Percentiles rank a stretch among this genome's conserved stretches.
Evolutionary conservation across 176 grass and related monocot species (phyloP).

Genomic region (Musa troglodytarum): DNA sequence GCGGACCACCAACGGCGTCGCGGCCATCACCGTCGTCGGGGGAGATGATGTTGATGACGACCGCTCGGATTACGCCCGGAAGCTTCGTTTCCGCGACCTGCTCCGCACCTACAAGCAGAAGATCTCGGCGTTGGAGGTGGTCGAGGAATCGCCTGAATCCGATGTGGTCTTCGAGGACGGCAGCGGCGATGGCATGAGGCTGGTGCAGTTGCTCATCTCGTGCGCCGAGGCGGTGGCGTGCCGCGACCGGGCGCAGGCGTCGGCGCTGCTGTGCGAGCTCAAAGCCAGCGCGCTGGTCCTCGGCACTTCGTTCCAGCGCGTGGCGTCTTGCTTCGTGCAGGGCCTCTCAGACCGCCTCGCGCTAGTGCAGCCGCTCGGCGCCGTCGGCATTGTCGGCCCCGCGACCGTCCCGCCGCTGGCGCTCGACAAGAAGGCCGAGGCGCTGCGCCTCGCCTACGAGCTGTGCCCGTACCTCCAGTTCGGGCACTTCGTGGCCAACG

Average conservation of each 20-base stretch:
- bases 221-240: constrained; percentile 75
- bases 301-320: constrained; percentile 63
- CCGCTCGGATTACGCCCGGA: constrained; percentile 15
- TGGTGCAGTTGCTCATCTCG: constrained; percentile 54
- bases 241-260: constrained; percentile 55
- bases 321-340: constrained; percentile 65
- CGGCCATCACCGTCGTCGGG: background rate
- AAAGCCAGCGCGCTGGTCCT: constrained; percentile 38
- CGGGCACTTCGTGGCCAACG: constrained; percentile 64
- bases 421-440: constrained; percentile 30
- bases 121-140: constrained; percentile 40
- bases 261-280: constrained; percentile 40
- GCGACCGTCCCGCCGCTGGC: constrained; percentile 8
- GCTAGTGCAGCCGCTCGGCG: constrained; percentile 38
- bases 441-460: constrained; percentile 54
- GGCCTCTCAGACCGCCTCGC: constrained; percentile 46
- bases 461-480: constrained; percentile 70
- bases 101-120: constrained; percentile 59
- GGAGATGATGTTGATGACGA: background rate
- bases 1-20: background rate
- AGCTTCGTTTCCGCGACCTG: constrained; percentile 33
- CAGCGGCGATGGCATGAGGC: constrained; percentile 37
- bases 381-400: constrained; percentile 13
- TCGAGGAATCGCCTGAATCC: background rate
- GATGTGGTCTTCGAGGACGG: background rate